Conservation (phyloP, 208 protist species). For the Crithidia expoeki region DNA sequence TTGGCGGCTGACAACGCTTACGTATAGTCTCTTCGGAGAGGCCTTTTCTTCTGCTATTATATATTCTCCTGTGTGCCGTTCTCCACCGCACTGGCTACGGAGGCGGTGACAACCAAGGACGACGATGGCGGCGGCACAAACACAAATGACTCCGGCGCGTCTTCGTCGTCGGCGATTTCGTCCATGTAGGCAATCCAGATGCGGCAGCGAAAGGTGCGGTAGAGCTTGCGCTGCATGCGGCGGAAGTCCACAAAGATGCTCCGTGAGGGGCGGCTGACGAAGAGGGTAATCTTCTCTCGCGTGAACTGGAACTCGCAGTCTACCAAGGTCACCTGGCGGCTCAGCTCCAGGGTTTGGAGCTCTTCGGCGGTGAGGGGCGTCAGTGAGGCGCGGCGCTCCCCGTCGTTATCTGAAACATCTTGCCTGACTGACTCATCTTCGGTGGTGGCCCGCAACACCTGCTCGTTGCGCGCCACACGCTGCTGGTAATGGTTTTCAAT, state of each 20-base stretch:
- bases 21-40: no score
- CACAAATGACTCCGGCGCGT: conserved; percentile 39
- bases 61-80: not conserved
- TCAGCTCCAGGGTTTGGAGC: conserved; percentile 33
- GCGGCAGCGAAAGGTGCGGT: conserved; percentile 65
- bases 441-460: conserved; percentile 1
- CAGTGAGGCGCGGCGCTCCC: conserved; percentile 15
- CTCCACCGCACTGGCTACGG: not conserved
- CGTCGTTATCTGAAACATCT: conserved; percentile 15
- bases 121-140: conserved; percentile 30
- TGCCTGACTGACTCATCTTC: not conserved
- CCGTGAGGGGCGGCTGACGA: conserved; percentile 48
- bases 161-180: conserved; percentile 54
- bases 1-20: no score
- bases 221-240: conserved; percentile 75
- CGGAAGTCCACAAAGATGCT: conserved; percentile 72
- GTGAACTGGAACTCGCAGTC: conserved; percentile 76
- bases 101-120: conserved; percentile 5
- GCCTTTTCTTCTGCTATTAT: not conserved
- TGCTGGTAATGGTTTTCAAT: conserved; percentile 42
- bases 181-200: conserved; percentile 85
- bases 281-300: conserved; percentile 73
- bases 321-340: conserved; percentile 41
- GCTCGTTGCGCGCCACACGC: conserved; percentile 28
- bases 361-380: conserved; percentile 21